phyloP scores from a whole-genome alignment of 345 rosid genomes.

The Aurinia saxatilis region DNA sequence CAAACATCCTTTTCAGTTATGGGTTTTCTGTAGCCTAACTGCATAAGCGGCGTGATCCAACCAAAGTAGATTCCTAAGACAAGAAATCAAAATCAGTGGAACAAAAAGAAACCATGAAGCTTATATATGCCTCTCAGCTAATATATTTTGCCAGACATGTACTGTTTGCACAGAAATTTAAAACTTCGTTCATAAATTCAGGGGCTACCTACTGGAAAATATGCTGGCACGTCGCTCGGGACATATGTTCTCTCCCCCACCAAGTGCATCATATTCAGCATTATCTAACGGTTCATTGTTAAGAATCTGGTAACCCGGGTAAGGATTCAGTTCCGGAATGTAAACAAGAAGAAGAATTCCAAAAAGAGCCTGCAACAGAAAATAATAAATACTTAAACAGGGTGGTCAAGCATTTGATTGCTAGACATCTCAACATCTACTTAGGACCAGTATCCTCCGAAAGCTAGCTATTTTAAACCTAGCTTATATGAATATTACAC shows the following conservation, averaged over 20 bases:
- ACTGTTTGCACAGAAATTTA: background rate
- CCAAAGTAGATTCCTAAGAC: constrained; percentile 59
- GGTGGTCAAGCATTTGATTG: background rate
- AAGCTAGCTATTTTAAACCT: background rate
- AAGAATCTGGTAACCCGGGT: constrained; percentile 53
- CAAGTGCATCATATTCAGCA: constrained; percentile 70
- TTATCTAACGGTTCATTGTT: constrained; percentile 40
- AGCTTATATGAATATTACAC: background rate
- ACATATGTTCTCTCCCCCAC: constrained; percentile 63
- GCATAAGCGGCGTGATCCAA: constrained; percentile 93
- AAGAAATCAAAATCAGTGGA: constrained; percentile 9
- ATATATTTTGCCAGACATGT: background rate
- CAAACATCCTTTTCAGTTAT: constrained; percentile 88
- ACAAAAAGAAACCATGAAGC: background rate
- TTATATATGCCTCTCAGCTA: background rate
- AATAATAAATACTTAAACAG: background rate
- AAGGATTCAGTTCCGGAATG: constrained; percentile 64
- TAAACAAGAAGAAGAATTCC: constrained; percentile 66
- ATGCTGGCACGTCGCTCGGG: constrained; percentile 70
- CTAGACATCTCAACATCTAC: background rate
- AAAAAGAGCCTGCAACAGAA: constrained; percentile 52
- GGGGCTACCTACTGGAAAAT: constrained; percentile 67
- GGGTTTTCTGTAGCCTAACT: constrained; percentile 75
- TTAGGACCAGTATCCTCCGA: too few species aligned
- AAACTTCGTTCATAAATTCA: background rate